Evolutionary conservation across 73 alveolate genomes (phyloP).

Genomic region (Symbiodinium pilosum): DNA sequence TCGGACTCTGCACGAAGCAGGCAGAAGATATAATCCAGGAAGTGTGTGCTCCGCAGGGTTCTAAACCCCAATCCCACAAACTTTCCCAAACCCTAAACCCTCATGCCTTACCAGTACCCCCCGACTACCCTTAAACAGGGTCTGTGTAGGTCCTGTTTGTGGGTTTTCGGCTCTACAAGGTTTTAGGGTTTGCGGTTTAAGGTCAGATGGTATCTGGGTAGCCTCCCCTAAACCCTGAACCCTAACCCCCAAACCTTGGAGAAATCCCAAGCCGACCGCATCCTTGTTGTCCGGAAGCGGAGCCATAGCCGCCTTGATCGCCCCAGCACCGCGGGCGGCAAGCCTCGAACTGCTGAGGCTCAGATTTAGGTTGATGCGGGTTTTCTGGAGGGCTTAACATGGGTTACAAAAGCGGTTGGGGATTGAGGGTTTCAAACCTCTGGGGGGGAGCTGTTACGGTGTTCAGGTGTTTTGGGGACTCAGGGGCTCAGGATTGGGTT

Average conservation of each 20-base stretch:
- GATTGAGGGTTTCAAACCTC: background rate
- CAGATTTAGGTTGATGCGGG: too few species aligned
- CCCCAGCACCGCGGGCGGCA: constrained; percentile 24
- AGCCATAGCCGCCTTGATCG: constrained; percentile 21
- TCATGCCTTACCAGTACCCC: background rate
- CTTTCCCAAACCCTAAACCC: background rate
- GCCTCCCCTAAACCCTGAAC: background rate
- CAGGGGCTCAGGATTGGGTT: background rate
- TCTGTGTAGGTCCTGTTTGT: too few species aligned
- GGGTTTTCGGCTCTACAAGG: too few species aligned
- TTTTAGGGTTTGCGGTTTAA: too few species aligned
- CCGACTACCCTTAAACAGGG: too few species aligned
- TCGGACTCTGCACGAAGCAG: too few species aligned
- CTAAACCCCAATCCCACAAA: background rate
- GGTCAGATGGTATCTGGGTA: too few species aligned
- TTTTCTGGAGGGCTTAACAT: background rate
- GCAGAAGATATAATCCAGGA: too few species aligned
- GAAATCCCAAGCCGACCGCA: background rate
- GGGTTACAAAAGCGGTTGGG: background rate
- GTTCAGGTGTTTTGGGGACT: background rate
- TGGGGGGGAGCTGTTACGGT: background rate
- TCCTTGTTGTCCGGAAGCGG: constrained; percentile 77
- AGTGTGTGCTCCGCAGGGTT: too few species aligned
- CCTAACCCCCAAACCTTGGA: background rate
- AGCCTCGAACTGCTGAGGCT: too few species aligned